phyloP scores from a whole-genome alignment of 495 filamentous ascomycete genomes.

The Penicillium fimorum region DNA sequence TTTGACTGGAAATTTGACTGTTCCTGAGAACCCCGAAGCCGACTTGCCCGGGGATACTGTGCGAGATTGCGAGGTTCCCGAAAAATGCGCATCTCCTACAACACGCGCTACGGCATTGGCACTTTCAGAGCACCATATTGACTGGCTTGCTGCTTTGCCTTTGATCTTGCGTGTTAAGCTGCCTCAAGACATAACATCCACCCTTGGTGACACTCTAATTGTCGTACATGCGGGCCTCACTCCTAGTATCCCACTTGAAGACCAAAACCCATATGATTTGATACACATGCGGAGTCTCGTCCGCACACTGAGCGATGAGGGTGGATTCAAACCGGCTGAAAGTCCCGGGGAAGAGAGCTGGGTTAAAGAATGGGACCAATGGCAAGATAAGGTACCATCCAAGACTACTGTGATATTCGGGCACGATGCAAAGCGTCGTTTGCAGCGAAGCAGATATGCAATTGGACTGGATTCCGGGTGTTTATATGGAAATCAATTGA shows the following conservation, averaged over 20 bases:
- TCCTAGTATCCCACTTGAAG: slow-evolving; percentile 59
- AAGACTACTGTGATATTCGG: slow-evolving; percentile 28
- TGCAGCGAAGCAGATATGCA: slow-evolving; percentile 23
- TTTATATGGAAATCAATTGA: slow-evolving; percentile 26
- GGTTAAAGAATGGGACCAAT: slow-evolving; percentile 25
- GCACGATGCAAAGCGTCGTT: slow-evolving; percentile 29
- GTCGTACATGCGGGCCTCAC: slow-evolving; percentile 79
- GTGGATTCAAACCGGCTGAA: slow-evolving; percentile 12
- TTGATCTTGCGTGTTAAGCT: slow-evolving; percentile 63
- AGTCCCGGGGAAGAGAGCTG: slow-evolving; percentile 23
- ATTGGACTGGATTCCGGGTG: slow-evolving; percentile 28
- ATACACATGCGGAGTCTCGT: slow-evolving; percentile 83
- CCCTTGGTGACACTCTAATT: slow-evolving; percentile 50
- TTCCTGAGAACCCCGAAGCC: neutral
- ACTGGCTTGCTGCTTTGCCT: slow-evolving; percentile 63
- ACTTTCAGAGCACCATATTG: slow-evolving; percentile 52
- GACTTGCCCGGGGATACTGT: neutral
- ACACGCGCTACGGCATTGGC: slow-evolving; percentile 16
- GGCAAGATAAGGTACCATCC: slow-evolving; percentile 18
- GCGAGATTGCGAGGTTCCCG: neutral
- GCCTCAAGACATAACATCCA: slow-evolving; percentile 26
- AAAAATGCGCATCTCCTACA: slow-evolving; percentile 6
- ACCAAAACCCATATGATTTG: slow-evolving; percentile 67
- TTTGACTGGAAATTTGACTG: neutral
- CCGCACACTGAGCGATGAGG: slow-evolving; percentile 4